Evolutionary conservation across 805 yeast genomes (phyloP).

Genomic region (Starmera caribaea): DNA sequence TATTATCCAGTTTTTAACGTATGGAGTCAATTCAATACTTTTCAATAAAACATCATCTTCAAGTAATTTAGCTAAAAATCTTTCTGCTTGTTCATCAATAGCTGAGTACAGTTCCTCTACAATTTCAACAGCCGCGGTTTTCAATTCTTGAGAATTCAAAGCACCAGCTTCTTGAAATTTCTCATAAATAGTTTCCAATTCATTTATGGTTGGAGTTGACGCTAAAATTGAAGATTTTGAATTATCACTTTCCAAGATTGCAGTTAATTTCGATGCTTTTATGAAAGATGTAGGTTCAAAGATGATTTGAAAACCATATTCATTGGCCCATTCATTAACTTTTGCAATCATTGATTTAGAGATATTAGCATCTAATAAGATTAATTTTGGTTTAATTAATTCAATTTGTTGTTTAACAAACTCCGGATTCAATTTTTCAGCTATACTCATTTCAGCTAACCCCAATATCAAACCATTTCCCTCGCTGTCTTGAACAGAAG

Average conservation of each 20-base stretch:
- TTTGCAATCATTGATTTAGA: constrained; percentile 30
- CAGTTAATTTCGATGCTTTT: constrained; percentile 44
- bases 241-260: constrained; percentile 10
- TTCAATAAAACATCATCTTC: neutral
- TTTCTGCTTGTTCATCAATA: neutral
- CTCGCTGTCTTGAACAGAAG: constrained; percentile 48
- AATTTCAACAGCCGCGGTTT: constrained; percentile 6
- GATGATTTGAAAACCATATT: constrained; percentile 26
- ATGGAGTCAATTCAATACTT: constrained; percentile 47
- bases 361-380: constrained; percentile 60
- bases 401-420: constrained; percentile 34
- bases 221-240: constrained; percentile 32
- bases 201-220: constrained; percentile 60
- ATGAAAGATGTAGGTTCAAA: constrained; percentile 74
- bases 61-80: neutral
- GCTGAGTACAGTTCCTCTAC: constrained; percentile 1
- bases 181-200: constrained; percentile 42
- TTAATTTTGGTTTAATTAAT: constrained; percentile 32
- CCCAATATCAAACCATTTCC: constrained; percentile 70
- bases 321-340: constrained; percentile 21
- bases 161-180: constrained; percentile 31
- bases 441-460: constrained; percentile 68
- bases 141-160: constrained; percentile 25
- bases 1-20: constrained; percentile 48
- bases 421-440: constrained; percentile 37